Evolutionary conservation across 108 stramenopile genomes (phyloP).

Genomic region (Chaetoceros muelleri): DNA sequence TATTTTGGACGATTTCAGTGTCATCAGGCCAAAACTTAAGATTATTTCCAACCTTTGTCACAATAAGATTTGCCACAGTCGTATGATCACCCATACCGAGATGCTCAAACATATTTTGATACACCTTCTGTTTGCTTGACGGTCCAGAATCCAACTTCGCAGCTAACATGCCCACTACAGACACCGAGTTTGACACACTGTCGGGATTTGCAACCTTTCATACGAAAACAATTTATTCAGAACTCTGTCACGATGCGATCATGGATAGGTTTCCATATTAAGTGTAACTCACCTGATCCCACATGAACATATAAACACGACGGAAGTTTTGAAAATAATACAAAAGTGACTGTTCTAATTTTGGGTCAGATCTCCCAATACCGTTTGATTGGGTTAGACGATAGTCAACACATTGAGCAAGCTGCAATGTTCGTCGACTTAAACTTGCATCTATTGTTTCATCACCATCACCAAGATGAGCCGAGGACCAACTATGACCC

Average conservation of each 20-base stretch:
- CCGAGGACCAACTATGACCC: slow-evolving; percentile 84
- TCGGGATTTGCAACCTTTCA: not conserved
- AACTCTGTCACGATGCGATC: not conserved
- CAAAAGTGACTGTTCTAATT: slow-evolving; percentile 70
- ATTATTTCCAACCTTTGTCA: slow-evolving; percentile 94
- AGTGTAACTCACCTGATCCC: slow-evolving; percentile 88
- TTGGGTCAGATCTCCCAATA: slow-evolving; percentile 52
- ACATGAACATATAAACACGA: slow-evolving; percentile 93
- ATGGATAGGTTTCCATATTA: not conserved
- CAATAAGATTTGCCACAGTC: slow-evolving; percentile 87
- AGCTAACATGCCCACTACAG: slow-evolving; percentile 61
- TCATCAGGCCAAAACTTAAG: slow-evolving; percentile 94
- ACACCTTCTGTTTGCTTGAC: slow-evolving; percentile 88
- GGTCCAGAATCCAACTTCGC: slow-evolving; percentile 66
- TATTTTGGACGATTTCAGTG: slow-evolving; percentile 78
- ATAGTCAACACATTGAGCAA: slow-evolving; percentile 82
- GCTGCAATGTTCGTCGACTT: slow-evolving; percentile 78
- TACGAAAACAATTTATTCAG: not conserved
- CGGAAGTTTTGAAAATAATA: slow-evolving; percentile 89
- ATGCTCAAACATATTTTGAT: slow-evolving; percentile 89
- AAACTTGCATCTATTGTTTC: slow-evolving; percentile 90
- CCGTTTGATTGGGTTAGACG: slow-evolving; percentile 80
- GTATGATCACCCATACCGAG: slow-evolving; percentile 94
- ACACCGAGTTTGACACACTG: slow-evolving; percentile 22
- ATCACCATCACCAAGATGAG: slow-evolving; percentile 81